Conservation (phyloP, 371 early-diverging fungal species). For the Thermomucor indicae-seudaticae region DNA sequence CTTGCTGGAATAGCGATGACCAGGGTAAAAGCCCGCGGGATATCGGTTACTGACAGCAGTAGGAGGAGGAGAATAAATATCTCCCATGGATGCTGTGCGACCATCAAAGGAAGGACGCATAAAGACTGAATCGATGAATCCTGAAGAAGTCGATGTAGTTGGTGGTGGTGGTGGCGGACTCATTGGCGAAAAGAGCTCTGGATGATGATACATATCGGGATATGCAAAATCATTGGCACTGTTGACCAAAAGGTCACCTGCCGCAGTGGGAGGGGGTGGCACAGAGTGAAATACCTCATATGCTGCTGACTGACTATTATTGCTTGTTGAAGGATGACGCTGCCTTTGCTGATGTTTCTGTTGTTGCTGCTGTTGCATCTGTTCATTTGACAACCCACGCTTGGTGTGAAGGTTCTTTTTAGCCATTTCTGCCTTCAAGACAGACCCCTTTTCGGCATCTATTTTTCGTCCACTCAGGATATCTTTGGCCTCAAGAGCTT, state of each 20-base stretch:
- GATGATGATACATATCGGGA: conserved; percentile 20
- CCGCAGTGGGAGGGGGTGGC: conserved; percentile 35
- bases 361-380: conserved; percentile 3
- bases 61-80: conserved; percentile 5
- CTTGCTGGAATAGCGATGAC: background rate
- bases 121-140: background rate
- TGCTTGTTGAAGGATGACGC: no score
- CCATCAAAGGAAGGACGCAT: conserved; percentile 1
- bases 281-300: conserved; percentile 60
- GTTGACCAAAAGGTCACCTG: no score
- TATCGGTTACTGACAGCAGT: conserved; percentile 8
- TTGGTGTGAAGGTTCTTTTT: conserved; percentile 42
- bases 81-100: conserved; percentile 9
- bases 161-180: background rate
- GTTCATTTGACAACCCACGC: conserved; percentile 14
- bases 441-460: conserved; percentile 63
- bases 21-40: background rate
- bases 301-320: conserved; percentile 19
- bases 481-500: conserved; percentile 82
- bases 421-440: conserved; percentile 41
- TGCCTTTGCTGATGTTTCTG: conserved; percentile 1
- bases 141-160: background rate
- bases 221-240: conserved; percentile 30
- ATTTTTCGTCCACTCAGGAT: conserved; percentile 80
- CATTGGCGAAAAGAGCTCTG: background rate